These are phyloP conservation scores for Hypoxylon sp. DNA, from an alignment of 2,329 filamentous ascomycete species.

Conservation along the genomic window DNA sequence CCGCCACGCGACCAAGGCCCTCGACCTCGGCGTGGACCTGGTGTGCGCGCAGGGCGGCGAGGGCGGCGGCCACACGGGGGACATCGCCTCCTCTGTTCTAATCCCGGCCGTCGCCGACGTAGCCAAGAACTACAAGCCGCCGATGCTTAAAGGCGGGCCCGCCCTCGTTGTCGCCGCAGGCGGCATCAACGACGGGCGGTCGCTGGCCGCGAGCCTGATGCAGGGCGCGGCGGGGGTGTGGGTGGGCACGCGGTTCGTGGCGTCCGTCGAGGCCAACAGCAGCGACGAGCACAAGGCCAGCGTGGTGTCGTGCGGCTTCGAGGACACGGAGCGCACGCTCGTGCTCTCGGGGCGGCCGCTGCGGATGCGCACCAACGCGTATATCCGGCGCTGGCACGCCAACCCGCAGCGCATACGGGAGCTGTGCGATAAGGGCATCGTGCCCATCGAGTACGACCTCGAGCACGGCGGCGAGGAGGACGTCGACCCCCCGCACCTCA, in stretches of 20 bases:
- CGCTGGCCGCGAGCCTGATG: slow-evolving; percentile 85
- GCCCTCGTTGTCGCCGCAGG: slow-evolving; percentile 91
- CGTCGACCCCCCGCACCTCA: slow-evolving; percentile 87
- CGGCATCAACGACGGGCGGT: slow-evolving; percentile 86
- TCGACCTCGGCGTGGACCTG: slow-evolving; percentile 89
- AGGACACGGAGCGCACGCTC: slow-evolving; percentile 85
- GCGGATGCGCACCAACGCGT: slow-evolving; percentile 85
- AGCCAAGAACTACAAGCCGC: slow-evolving; percentile 78
- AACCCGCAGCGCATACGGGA: slow-evolving; percentile 80
- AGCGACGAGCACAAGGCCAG: slow-evolving; percentile 86
- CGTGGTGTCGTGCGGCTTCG: slow-evolving; percentile 83
- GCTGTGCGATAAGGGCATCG: slow-evolving; percentile 81
- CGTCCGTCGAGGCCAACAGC: slow-evolving; percentile 83
- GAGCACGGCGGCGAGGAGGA: slow-evolving; percentile 82
- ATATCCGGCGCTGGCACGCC: slow-evolving; percentile 84
- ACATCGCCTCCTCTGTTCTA: slow-evolving; percentile 87
- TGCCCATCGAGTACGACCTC: slow-evolving; percentile 86
- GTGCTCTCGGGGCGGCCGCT: slow-evolving; percentile 87
- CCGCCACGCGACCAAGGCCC: slow-evolving; percentile 89
- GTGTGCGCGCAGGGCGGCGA: slow-evolving; percentile 94
- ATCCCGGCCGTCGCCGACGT: slow-evolving; percentile 91
- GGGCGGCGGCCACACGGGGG: slow-evolving; percentile 92
- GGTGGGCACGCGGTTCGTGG: slow-evolving; percentile 95
- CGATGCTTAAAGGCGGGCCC: slow-evolving; percentile 75
- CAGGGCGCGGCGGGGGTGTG: slow-evolving; percentile 91